Evolutionary conservation across 805 yeast species (phyloP).

Genomic region (Hanseniaspora clermontiae): DNA sequence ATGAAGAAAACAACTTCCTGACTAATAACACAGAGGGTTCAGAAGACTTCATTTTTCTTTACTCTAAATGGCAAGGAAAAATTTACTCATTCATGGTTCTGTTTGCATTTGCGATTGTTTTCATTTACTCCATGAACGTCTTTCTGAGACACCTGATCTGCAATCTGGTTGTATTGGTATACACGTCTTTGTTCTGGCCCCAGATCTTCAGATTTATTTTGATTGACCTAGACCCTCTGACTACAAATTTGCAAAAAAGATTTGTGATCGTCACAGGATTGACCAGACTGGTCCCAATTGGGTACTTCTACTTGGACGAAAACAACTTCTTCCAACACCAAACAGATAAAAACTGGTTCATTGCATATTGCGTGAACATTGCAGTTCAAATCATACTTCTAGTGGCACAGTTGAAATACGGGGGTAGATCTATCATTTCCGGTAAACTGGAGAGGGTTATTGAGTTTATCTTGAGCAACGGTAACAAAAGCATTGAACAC

Average conservation of each 20-base stretch:
- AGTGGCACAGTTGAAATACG: constrained; percentile 40
- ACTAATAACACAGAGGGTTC: background rate
- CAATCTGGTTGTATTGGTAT: background rate
- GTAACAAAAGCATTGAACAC: constrained; percentile 21
- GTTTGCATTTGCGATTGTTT: background rate
- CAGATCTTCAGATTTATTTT: constrained; percentile 11
- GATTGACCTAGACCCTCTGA: background rate
- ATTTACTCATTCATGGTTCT: constrained; percentile 4
- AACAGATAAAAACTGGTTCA: constrained; percentile 40
- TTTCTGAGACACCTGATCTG: background rate
- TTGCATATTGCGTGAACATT: constrained; percentile 42
- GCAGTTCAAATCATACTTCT: constrained; percentile 45
- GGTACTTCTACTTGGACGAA: constrained; percentile 42
- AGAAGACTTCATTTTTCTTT: background rate
- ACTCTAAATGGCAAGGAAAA: background rate
- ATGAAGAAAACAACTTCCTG: background rate
- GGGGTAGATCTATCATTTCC: constrained; percentile 15
- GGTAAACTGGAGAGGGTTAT: constrained; percentile 18
- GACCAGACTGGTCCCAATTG: constrained; percentile 36
- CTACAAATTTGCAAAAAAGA: background rate
- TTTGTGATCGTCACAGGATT: background rate
- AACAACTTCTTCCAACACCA: constrained; percentile 62
- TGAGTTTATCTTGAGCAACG: constrained; percentile 34
- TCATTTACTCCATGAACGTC: background rate
- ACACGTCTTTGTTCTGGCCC: constrained; percentile 3